Evolutionary conservation across 768 basidiomycete genomes (phyloP), one percentile per base, ranked within the genome.

Genomic region (Botryobasidium botryosum): DNA sequence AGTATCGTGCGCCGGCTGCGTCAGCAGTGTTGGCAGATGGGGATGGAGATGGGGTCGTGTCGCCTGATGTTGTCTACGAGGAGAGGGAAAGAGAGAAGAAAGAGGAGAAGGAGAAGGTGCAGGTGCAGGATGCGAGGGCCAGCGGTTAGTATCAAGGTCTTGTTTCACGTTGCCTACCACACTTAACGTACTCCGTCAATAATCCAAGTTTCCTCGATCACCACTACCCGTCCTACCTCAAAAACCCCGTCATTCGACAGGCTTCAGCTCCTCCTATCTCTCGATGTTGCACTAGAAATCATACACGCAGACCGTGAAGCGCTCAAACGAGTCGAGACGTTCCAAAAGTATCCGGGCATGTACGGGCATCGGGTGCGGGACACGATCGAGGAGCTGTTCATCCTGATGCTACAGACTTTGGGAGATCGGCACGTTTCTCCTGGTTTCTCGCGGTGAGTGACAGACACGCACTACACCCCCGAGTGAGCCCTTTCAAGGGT

Each of bases 271-370:
- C 63, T 96, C 3, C 75, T 99, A 13, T 96, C 90, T 4, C 74
- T 99, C 10, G 91, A 96, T 56, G 72, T 79, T 12, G 85, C 88
- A 0, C 68, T 99, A 0, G 80, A 90, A 55, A 71, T 99, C 29
- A 91, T 99, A 45, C 91, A 97, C 50, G 79, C 85, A 0, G 80
- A 87, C 55, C 80, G 91, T 42, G 90, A 94, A 50, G 74, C 81
- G 0, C 69, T 91, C 33, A 96, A 97, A 60, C 75, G 94, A 10
- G 77, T 86, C 2, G 88, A 99, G 56, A 87, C 79, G 2, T 99
- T 97, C 58, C 67, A 73, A 0, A 72, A 71, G 6, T 99, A 94
- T 57, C 87, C 90, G 0, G 85, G 87, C 0, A 70, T 74, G 47
- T 86, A 83, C 49, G 92, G 94, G 3, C 73, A 74, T 49, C 77